Percentiles rank a stretch among this genome's conserved stretches.
phyloP scores from a whole-genome alignment of 768 basidiomycete genomes.

The Tricholoma matsutake region DNA sequence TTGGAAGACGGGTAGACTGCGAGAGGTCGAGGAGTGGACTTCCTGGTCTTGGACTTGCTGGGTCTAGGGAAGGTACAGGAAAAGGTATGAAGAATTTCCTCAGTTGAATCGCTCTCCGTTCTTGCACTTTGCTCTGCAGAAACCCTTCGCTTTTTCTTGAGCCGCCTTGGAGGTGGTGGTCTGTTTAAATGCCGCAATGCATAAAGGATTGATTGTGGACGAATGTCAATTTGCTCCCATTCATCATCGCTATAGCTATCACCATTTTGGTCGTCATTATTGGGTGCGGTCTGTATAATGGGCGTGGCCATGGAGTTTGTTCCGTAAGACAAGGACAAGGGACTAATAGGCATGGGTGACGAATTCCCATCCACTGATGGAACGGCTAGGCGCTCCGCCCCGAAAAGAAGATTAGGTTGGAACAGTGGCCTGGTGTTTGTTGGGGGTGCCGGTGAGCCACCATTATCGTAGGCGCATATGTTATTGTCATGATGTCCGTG shows the following conservation, averaged over 20 bases:
- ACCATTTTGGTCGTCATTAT: constrained; percentile 3
- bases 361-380: background rate
- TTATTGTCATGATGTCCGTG: background rate
- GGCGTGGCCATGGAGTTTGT: background rate
- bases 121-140: background rate
- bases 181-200: constrained; percentile 13
- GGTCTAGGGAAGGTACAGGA: constrained; percentile 10
- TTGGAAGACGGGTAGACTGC: background rate
- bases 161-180: constrained; percentile 6
- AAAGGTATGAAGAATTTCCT: constrained; percentile 4
- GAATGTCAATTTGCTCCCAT: constrained; percentile 19
- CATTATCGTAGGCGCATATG: background rate
- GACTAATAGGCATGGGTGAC: background rate
- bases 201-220: constrained; percentile 11
- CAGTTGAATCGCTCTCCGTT: background rate
- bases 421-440: constrained; percentile 8
- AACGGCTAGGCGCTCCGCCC: background rate
- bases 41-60: background rate
- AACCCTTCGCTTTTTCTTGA: constrained; percentile 2
- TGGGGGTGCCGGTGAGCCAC: constrained; percentile 8
- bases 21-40: background rate
- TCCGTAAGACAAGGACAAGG: background rate
- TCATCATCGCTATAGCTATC: constrained; percentile 10
- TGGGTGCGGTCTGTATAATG: background rate
- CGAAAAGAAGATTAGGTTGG: constrained; percentile 5